Percentiles rank a stretch among this genome's conserved stretches.
phyloP scores from a whole-genome alignment of 2,329 filamentous ascomycete genomes.

The Calonectria leucothoes region DNA sequence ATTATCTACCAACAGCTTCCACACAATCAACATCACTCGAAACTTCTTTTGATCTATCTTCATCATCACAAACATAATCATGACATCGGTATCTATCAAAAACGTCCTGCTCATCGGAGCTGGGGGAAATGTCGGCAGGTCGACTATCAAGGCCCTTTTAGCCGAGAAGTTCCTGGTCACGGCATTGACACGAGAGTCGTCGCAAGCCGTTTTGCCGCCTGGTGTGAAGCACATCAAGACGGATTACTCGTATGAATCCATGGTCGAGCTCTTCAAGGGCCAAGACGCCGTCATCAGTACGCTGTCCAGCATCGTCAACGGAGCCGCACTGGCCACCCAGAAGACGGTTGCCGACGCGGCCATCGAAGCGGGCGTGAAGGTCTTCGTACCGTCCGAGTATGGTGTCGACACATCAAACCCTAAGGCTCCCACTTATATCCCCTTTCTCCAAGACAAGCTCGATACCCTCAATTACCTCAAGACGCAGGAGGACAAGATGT shows the following conservation, averaged over 20 bases:
- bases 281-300: slow-evolving; percentile 19
- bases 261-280: background rate
- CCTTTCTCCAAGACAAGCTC: slow-evolving; percentile 16
- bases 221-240: slow-evolving; percentile 4
- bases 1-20: too few species aligned
- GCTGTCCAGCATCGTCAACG: background rate
- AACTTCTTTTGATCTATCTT: too few species aligned
- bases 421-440: background rate
- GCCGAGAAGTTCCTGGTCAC: slow-evolving; percentile 11
- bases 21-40: too few species aligned
- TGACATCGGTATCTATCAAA: background rate
- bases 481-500: slow-evolving; percentile 8
- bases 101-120: slow-evolving; percentile 17
- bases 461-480: slow-evolving; percentile 14
- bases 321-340: background rate
- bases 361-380: background rate
- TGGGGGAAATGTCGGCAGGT: slow-evolving; percentile 14
- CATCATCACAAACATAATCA: too few species aligned
- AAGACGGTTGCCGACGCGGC: background rate
- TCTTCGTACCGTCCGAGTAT: background rate
- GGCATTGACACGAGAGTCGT: slow-evolving; percentile 11
- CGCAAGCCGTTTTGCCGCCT: background rate
- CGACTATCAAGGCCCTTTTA: slow-evolving; percentile 5
- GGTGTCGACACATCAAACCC: background rate
- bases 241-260: slow-evolving; percentile 4